phyloP scores from a whole-genome alignment of 352 stramenopile species.

The Pythium folliculosum region DNA sequence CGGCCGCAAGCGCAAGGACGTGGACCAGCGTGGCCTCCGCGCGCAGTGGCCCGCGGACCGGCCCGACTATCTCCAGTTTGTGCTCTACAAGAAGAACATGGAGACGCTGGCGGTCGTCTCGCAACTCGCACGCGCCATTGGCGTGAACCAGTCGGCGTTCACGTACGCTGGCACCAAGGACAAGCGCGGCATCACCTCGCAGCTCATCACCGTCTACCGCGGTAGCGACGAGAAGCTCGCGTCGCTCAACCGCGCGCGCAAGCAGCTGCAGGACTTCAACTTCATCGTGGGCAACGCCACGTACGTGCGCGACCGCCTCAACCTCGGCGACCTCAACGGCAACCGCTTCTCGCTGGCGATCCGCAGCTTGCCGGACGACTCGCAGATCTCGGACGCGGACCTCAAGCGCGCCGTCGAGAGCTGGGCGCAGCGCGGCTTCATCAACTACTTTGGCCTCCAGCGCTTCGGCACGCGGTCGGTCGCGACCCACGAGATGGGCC shows the following conservation, averaged over 20 bases:
- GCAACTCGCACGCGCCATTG: slow-evolving; percentile 72
- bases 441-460: slow-evolving; percentile 98
- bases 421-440: slow-evolving; percentile 86
- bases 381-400: slow-evolving; percentile 36
- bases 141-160: slow-evolving; percentile 71
- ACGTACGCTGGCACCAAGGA: slow-evolving; percentile 96
- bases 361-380: slow-evolving; percentile 81
- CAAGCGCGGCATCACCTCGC: slow-evolving; percentile 95
- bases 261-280: slow-evolving; percentile 60
- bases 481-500: slow-evolving; percentile 86
- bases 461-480: slow-evolving; percentile 85
- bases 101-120: slow-evolving; percentile 89
- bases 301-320: slow-evolving; percentile 87
- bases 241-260: slow-evolving; percentile 20
- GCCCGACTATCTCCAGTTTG: slow-evolving; percentile 93
- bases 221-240: slow-evolving; percentile 52
- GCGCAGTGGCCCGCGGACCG: slow-evolving; percentile 73
- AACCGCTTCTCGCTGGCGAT: slow-evolving; percentile 95
- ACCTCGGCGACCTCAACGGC: slow-evolving; percentile 85
- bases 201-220: slow-evolving; percentile 93
- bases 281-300: slow-evolving; percentile 92
- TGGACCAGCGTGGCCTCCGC: slow-evolving; percentile 44
- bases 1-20: slow-evolving; percentile 42
- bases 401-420: slow-evolving; percentile 38
- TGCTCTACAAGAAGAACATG: slow-evolving; percentile 97